Percentiles rank a stretch among this genome's conserved stretches.
Conservation (phyloP, 257 asterid genomes). For the Paulownia fortunei region DNA sequence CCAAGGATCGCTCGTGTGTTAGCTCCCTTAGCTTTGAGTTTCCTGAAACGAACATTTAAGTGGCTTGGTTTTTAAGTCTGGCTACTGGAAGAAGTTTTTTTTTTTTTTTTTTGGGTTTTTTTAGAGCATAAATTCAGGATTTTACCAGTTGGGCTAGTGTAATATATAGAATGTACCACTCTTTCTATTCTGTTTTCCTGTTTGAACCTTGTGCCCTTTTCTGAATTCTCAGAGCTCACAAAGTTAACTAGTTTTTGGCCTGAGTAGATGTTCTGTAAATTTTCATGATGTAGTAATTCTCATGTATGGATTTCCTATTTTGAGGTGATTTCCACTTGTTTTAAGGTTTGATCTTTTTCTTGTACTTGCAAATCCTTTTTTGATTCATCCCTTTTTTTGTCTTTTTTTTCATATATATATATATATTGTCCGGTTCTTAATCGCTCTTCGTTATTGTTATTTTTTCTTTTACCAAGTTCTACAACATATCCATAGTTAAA, state of each 20-base stretch:
- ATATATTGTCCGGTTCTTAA: too few relatives aligned
- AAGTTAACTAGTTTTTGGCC: background rate
- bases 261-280: background rate
- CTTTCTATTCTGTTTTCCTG: background rate
- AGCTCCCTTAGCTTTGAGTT: conserved; percentile 30
- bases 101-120: background rate
- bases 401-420: too few relatives aligned
- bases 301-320: background rate
- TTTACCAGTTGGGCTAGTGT: too few relatives aligned
- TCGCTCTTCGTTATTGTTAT: too few relatives aligned
- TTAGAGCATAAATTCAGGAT: background rate
- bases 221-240: background rate
- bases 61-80: background rate
- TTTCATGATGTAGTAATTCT: background rate
- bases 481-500: too few relatives aligned
- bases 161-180: background rate
- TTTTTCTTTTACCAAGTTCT: too few relatives aligned
- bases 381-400: too few relatives aligned
- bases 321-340: background rate
- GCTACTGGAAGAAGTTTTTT: background rate
- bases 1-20: conserved; percentile 49
- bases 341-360: too few relatives aligned
- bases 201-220: background rate
- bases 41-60: background rate
- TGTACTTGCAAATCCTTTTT: too few relatives aligned